Base-by-base conservation (phyloP, 225 moss, liverwort and hornwort species). In the Bryum argenteum region DNA sequence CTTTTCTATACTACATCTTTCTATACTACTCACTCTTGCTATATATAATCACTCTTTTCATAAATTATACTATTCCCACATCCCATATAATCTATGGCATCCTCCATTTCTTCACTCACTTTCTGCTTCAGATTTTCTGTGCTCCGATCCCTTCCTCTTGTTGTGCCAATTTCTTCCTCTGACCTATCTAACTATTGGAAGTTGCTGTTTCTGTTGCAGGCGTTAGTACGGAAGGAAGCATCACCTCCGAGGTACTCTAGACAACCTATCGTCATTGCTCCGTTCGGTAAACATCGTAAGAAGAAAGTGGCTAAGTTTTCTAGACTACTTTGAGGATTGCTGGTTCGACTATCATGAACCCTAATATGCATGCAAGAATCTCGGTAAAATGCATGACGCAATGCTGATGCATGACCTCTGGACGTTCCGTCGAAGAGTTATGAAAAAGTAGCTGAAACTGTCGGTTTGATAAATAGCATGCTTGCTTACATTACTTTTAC, bases 311-410 rank as follows among this genome's bases (percentile, higher is more conserved):
- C 54, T 54, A 26, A 1, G 24, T 54, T 42, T 43, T 54, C 17
- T 41, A 14, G 22, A 12, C 17, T 62, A 38, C 0, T 12, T 40
- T 16, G 18, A 24, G 13, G 52, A 43, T 43, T 69, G 61, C 58
- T 63, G 68, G 63, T 47, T 52, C 52, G 43, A 42, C 50, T 23
- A 39, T 57, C 47, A 14, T 45, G 14, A 67, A 67, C 33, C 17
- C 42, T 63, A 56, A 9, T 37, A 17, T 22, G 22, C 71, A 56
- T 61, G 61, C 67, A 33, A 75, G 70, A 61, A 5, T 10, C 40
- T 45, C 45, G 17, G 23, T 47, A 54, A 44, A 28, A n/a, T 40
- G 71, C 47, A 17, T n/a, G n/a, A n/a, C n/a, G n/a, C n/a, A 47
- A 45, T 71, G 11, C 28, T 26, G 56, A 65, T 58, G n/a, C n/a